Evolutionary conservation across 1,139 yeast species (phyloP).

Genomic region (Geotrichum histeridarum): DNA sequence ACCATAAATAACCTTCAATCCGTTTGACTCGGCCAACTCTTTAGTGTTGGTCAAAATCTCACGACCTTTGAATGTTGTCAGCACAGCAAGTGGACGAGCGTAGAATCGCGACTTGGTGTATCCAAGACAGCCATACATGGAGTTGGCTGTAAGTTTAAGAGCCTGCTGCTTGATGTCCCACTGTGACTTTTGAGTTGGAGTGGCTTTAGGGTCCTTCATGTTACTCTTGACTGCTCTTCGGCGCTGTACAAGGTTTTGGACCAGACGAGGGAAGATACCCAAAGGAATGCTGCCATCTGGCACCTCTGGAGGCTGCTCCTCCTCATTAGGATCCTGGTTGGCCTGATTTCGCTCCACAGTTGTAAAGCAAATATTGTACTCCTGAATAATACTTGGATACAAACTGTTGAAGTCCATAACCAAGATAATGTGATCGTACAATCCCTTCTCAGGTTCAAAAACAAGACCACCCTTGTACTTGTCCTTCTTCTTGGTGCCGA

Average conservation of each 20-base stretch:
- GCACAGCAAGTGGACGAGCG: constrained; percentile 93
- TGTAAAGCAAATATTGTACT: constrained; percentile 93
- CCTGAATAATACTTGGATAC: constrained; percentile 96
- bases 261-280: constrained; percentile 83
- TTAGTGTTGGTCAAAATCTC: constrained; percentile 92
- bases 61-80: constrained; percentile 92
- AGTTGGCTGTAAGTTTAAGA: constrained; percentile 91
- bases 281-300: constrained; percentile 57
- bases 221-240: constrained; percentile 90
- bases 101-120: constrained; percentile 87
- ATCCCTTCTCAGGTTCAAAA: constrained; percentile 93
- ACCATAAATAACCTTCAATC: constrained; percentile 88
- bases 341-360: constrained; percentile 62
- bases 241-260: constrained; percentile 79
- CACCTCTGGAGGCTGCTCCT: constrained; percentile 64
- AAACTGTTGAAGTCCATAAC: constrained; percentile 98
- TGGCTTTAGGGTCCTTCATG: constrained; percentile 67
- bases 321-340: constrained; percentile 37
- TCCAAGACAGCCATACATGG: constrained; percentile 99
- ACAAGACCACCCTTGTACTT: constrained; percentile 95
- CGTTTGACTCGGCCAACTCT: constrained; percentile 80
- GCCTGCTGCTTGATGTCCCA: constrained; percentile 97
- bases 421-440: constrained; percentile 79
- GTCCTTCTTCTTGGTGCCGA: constrained; percentile 54
- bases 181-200: constrained; percentile 52